phyloP scores from a whole-genome alignment of 805 yeast species.

The Spathaspora gorwiae region DNA sequence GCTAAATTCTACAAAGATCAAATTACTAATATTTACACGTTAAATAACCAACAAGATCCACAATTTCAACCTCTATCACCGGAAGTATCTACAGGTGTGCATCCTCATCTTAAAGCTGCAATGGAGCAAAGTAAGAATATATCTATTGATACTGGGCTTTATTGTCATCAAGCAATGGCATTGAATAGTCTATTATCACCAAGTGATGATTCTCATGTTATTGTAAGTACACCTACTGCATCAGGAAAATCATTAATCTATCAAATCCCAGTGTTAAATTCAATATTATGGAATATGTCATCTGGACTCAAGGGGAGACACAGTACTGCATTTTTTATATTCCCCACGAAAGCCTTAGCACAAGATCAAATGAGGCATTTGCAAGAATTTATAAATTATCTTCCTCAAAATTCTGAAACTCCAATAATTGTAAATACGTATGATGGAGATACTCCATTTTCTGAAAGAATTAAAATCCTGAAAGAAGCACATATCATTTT shows the following conservation, averaged over 20 bases:
- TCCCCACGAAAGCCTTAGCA: conserved; percentile 96
- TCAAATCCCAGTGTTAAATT: conserved; percentile 74
- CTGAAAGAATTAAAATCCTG: conserved; percentile 50
- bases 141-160: conserved; percentile 45
- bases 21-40: conserved; percentile 48
- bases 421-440: conserved; percentile 66
- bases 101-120: conserved; percentile 45
- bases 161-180: conserved; percentile 81
- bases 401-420: conserved; percentile 37
- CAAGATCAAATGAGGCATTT: conserved; percentile 93
- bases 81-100: conserved; percentile 27
- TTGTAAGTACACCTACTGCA: conserved; percentile 91
- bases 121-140: conserved; percentile 44
- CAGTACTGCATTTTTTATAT: conserved; percentile 75
- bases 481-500: conserved; percentile 72
- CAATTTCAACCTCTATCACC: conserved; percentile 36
- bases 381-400: conserved; percentile 46
- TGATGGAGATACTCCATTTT: conserved; percentile 86
- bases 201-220: conserved; percentile 52
- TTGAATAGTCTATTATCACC: conserved; percentile 45
- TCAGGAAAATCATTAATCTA: conserved; percentile 94
- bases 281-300: conserved; percentile 32
- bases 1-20: conserved; percentile 58
- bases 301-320: conserved; percentile 25
- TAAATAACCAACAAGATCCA: conserved; percentile 45